A percentile compares a stretch with the other conserved stretches of the same genome.
These are phyloP conservation scores for Trapa bicornis DNA, from an alignment of 345 rosid genomes.

Conservation along the genomic window DNA sequence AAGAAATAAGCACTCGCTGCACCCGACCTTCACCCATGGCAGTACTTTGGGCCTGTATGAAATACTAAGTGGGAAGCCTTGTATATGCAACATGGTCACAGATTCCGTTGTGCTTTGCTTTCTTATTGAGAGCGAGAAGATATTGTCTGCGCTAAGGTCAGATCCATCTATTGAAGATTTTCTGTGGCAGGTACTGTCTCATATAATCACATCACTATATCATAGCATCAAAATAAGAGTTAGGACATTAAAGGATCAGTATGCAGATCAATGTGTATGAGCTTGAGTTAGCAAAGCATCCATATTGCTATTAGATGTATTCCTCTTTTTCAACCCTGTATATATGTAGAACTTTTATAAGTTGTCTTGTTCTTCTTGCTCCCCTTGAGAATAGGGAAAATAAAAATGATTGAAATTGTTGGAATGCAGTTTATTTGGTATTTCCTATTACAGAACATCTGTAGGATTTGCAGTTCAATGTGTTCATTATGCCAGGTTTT, in stretches of 20 bases:
- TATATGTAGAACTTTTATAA: not conserved
- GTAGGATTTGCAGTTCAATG: not conserved
- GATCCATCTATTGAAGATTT: constrained; percentile 61
- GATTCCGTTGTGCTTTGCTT: constrained; percentile 75
- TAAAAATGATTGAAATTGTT: not conserved
- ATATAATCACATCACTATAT: not conserved
- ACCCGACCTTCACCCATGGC: constrained; percentile 85
- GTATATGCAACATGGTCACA: constrained; percentile 60
- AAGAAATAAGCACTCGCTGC: constrained; percentile 60
- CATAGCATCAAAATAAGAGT: not conserved
- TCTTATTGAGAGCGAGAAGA: constrained; percentile 46
- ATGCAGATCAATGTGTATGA: not conserved
- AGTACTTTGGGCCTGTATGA: constrained; percentile 89
- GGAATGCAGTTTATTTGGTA: not conserved
- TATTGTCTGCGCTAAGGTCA: constrained; percentile 41
- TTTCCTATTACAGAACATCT: not conserved
- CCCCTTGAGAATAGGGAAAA: not conserved
- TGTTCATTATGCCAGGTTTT: not conserved
- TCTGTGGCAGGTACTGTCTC: constrained; percentile 63
- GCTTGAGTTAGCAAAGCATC: not conserved
- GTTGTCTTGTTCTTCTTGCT: not conserved
- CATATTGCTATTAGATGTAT: not conserved
- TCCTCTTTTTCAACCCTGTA: not conserved
- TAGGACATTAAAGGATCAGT: not conserved
- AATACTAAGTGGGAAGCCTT: constrained; percentile 64